Evolutionary conservation across 768 basidiomycete species (phyloP), one percentile per base, ranked within the genome.

Genomic region (Hericium coralloides): DNA sequence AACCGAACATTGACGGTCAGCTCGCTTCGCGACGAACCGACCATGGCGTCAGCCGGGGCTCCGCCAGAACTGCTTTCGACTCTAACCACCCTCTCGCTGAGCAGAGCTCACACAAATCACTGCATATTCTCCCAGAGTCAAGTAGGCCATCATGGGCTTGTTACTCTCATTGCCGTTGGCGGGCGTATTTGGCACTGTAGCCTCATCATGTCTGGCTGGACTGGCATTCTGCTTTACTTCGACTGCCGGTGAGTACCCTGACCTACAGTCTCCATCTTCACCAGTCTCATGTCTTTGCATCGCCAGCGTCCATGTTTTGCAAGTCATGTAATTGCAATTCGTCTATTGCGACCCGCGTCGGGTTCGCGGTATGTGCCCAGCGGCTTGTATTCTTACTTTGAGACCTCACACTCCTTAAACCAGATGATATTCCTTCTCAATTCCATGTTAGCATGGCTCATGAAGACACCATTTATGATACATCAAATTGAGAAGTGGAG

Each of bases 281-380:
- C n/a, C 57, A 43, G 49, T 43, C 37, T 36, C 38, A 50, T 41
- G 14, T 12, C 8, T 38, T 45, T 36, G 53, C 61, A 63, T 65
- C 68, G 61, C n/a, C 72, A 85, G 94, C 95, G 3, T 93, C 91
- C 38, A 93, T 95, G 82, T 92, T 97, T 75, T 94, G 86, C 80
- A 98, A 97, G 77, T 93, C 90, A 36, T 99, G 95, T 72, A 98
- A 98, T 69, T 99, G 97, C 74, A 98, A 98, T 69, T 95, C 93
- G 9, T 95, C 93, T 0, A 98, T 99, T 64, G 97, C 97, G 0
- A 98, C 95, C 47, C 87, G 95, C 66, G 87, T 98, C 57, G 95
- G 95, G 37, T 97, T 94, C 71, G 93, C 92, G 15, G 93, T 92
- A 68, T 58, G 87, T 69, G 12, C 41, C 15, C 47, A 12, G 37